Evolutionary conservation across 2,329 filamentous ascomycete genomes (phyloP).

Genomic region (Dactylellina leptospora): DNA sequence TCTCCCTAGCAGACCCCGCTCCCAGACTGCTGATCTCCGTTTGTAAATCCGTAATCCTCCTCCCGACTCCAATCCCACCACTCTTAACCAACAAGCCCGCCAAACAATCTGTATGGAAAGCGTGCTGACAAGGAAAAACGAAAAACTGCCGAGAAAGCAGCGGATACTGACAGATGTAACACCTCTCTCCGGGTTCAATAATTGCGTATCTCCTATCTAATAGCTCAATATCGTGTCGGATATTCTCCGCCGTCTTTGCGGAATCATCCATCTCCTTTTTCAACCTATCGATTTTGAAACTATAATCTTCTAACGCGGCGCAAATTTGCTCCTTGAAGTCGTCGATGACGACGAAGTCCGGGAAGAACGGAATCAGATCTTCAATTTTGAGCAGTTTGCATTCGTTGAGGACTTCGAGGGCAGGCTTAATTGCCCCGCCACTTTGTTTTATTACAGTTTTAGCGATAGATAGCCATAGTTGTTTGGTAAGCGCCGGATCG

Average conservation of each 20-base stretch:
- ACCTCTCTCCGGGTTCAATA: slow-evolving; percentile 93
- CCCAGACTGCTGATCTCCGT: slow-evolving; percentile 79
- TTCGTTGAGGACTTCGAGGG: slow-evolving; percentile 90
- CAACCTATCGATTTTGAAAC: slow-evolving; percentile 84
- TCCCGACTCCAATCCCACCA: slow-evolving; percentile 76
- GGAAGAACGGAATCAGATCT: slow-evolving; percentile 97
- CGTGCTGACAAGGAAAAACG: slow-evolving; percentile 97
- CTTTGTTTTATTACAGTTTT: slow-evolving; percentile 90
- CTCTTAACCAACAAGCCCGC: slow-evolving; percentile 85
- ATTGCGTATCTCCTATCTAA: slow-evolving; percentile 92
- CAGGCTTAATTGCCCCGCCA: slow-evolving; percentile 81
- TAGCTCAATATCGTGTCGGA: slow-evolving; percentile 85
- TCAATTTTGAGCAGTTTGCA: slow-evolving; percentile 94
- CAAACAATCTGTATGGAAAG: slow-evolving; percentile 94
- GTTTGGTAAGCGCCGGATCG: slow-evolving; percentile 82
- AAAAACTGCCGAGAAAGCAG: slow-evolving; percentile 93
- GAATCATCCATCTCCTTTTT: slow-evolving; percentile 97
- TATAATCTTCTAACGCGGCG: slow-evolving; percentile 89
- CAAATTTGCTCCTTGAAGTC: slow-evolving; percentile 99
- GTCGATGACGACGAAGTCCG: slow-evolving; percentile 97
- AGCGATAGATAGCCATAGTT: slow-evolving; percentile 93
- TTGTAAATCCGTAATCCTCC: slow-evolving; percentile 85
- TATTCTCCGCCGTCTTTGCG: slow-evolving; percentile 85
- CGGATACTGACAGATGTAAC: slow-evolving; percentile 85
- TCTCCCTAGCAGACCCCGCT: slow-evolving; percentile 76